Evolutionary conservation across 2,329 filamentous ascomycete species (phyloP).

Genomic region (Bipolaris oryzae): DNA sequence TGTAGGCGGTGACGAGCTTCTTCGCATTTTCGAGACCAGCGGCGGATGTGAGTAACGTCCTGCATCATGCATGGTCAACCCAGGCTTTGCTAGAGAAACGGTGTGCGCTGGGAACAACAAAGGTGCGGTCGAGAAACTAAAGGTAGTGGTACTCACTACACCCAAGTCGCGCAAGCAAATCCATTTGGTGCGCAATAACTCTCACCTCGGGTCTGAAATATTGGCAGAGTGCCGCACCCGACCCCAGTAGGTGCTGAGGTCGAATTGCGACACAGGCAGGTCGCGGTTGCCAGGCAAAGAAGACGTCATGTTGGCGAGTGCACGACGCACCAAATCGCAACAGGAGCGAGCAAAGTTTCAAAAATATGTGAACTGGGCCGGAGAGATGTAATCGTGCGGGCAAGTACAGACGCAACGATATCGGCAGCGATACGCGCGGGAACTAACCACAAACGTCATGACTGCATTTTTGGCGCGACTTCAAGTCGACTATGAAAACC

Average conservation of each 20-base stretch:
- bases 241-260: conserved; percentile 92
- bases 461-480: conserved; percentile 8
- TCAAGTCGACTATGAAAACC: not conserved
- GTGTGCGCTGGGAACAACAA: not conserved
- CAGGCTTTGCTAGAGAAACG: not conserved
- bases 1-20: conserved; percentile 79
- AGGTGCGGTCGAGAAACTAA: conserved; percentile 21
- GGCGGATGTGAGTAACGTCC: conserved; percentile 82
- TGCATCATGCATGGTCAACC: conserved; percentile 51
- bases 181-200: conserved; percentile 26
- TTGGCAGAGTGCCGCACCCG: conserved; percentile 87
- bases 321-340: not conserved
- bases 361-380: conserved; percentile 15
- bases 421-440: conserved; percentile 22
- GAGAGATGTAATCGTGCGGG: not conserved
- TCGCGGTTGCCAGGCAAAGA: conserved; percentile 73
- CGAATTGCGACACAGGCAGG: conserved; percentile 88
- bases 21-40: conserved; percentile 86
- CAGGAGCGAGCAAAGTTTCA: conserved; percentile 7
- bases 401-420: conserved; percentile 18
- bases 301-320: conserved; percentile 58
- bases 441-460: conserved; percentile 17
- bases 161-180: conserved; percentile 25
- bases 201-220: conserved; percentile 94
- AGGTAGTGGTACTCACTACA: conserved; percentile 49